phyloP scores from a whole-genome alignment of 2,329 filamentous ascomycete genomes.

The Diaporthe destruens region DNA sequence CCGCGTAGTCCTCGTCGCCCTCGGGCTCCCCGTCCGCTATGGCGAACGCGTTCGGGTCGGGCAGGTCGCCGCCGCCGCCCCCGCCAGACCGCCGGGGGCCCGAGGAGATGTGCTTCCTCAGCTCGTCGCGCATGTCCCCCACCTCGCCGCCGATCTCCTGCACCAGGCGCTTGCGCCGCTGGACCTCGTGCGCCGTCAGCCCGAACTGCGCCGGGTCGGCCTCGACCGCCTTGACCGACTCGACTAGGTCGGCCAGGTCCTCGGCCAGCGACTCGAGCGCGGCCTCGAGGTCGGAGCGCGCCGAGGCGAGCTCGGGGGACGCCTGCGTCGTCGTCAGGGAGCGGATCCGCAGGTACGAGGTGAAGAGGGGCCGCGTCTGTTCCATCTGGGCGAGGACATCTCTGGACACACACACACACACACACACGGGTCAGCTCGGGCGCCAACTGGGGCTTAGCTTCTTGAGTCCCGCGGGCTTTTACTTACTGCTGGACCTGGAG shows the following conservation, averaged over 20 bases:
- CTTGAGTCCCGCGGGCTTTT: not conserved
- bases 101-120: conserved; percentile 69
- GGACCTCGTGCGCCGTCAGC: conserved; percentile 84
- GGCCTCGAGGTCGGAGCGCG: conserved; percentile 75
- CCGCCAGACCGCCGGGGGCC: conserved; percentile 47
- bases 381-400: conserved; percentile 89
- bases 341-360: conserved; percentile 95
- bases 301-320: conserved; percentile 88
- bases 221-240: conserved; percentile 89
- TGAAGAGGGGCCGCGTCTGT: conserved; percentile 86
- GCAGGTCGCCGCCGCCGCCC: conserved; percentile 54
- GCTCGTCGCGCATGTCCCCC: conserved; percentile 87
- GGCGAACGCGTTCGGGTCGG: conserved; percentile 69
- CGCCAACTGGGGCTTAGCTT: not conserved
- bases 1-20: conserved; percentile 73
- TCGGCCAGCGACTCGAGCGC: conserved; percentile 78
- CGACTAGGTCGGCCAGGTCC: conserved; percentile 89
- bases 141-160: conserved; percentile 91
- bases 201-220: conserved; percentile 89
- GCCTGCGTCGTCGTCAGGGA: conserved; percentile 79
- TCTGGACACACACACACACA: conserved; percentile 67
- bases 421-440: not conserved
- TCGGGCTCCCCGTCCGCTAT: conserved; percentile 62
- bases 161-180: conserved; percentile 83
- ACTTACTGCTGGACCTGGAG: conserved; percentile 77